Evolutionary conservation across 768 basidiomycete genomes (phyloP), one percentile per base, ranked within the genome.

Genomic region (Tricholoma sp.): DNA sequence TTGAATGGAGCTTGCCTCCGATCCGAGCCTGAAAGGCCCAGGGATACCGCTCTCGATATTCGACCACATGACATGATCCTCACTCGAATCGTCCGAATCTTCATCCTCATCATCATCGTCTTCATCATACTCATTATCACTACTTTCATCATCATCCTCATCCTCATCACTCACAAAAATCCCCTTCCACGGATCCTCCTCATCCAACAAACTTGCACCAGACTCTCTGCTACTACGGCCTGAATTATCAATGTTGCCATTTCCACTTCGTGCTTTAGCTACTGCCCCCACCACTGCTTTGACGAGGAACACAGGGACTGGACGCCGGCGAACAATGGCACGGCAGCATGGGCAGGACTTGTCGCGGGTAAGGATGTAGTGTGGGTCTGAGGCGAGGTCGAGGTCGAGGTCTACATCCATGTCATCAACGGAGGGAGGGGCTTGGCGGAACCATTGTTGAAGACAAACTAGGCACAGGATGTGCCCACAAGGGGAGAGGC

Each of bases 291-390:
- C 76, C 24, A 89, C 75, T 16, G 79, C 75, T 68, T 88, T 88
- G 50, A 91, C 76, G 64, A 88, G 67, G 63, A 87, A 90, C 21
- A 88, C 74, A 0, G 87, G 88, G 22, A 83, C 80, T 4, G 89
- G 89, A 24, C 85, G 80, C 50, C 76, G 76, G 22, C 70, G 72
- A 18, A 90, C 77, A 8, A 65, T 65, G 5, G 85, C 70, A 51
- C 89, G 82, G 66, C 89, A 91, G 56, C 82, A 83, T 1, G 89
- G 89, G 63, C 89, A 91, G 1, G 84, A 81, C 67, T 91, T 91
- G 21, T 78, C 74, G 22, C 88, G 82, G 58, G 74, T 74, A 27
- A 88, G 66, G 24, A 86, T 69, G 60, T 81, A 81, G 45, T 72
- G 68, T 10, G 74, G 68, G 51, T 77, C 72, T 16, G 74, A 54